Evolutionary conservation across 1,139 yeast genomes (phyloP).

Genomic region (Diutina rugosa): DNA sequence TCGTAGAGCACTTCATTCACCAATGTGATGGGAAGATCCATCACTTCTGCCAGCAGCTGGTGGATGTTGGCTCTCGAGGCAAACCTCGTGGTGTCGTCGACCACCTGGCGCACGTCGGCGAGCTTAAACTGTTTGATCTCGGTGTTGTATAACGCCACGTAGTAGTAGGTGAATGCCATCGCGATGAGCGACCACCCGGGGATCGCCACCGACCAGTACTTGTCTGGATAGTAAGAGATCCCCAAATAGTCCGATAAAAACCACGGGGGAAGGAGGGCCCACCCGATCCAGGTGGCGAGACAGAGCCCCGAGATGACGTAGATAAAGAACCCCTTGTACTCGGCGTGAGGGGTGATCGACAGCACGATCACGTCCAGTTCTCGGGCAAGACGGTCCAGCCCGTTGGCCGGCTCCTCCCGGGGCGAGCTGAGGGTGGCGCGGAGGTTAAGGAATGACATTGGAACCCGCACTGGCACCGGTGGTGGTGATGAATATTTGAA

Average conservation of each 20-base stretch:
- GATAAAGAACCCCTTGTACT: slow-evolving; percentile 73
- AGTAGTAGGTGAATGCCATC: slow-evolving; percentile 62
- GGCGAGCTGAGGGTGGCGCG: neutral
- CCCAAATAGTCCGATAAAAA: slow-evolving; percentile 35
- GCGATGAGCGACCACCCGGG: slow-evolving; percentile 59
- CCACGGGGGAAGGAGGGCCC: slow-evolving; percentile 58
- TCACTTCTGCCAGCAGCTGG: slow-evolving; percentile 63
- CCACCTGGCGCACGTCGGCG: slow-evolving; percentile 47
- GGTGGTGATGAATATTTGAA: neutral
- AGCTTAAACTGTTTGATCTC: slow-evolving; percentile 56
- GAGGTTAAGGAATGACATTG: neutral
- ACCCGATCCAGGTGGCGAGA: slow-evolving; percentile 41
- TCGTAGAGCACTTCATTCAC: slow-evolving; percentile 59
- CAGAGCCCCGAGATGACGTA: slow-evolving; percentile 46
- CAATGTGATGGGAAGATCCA: slow-evolving; percentile 65
- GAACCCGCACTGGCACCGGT: neutral
- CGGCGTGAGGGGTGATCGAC: slow-evolving; percentile 56
- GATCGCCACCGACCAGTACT: slow-evolving; percentile 78
- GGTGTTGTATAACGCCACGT: slow-evolving; percentile 56
- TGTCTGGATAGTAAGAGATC: slow-evolving; percentile 65
- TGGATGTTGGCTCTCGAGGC: slow-evolving; percentile 27
- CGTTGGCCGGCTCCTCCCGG: neutral
- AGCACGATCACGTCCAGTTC: slow-evolving; percentile 71
- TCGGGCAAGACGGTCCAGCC: slow-evolving; percentile 47
- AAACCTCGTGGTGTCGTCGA: slow-evolving; percentile 54